Evolutionary conservation across 306 rosid genomes (phyloP).

Genomic region (Comarum palustre): DNA sequence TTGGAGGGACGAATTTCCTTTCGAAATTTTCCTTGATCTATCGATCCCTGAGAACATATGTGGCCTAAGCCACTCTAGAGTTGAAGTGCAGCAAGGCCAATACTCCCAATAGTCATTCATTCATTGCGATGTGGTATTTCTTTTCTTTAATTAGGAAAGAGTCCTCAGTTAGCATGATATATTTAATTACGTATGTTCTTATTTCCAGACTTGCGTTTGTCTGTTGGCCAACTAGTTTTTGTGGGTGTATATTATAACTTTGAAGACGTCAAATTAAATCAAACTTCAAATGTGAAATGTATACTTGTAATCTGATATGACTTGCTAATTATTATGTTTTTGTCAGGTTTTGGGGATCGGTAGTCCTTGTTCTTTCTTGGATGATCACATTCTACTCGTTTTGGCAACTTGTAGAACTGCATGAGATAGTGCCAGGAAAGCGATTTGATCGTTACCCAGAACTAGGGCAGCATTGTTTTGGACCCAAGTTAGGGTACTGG

Average conservation of each 20-base stretch:
- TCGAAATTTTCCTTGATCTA: no score
- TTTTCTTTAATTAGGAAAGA: no score
- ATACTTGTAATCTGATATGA: background rate
- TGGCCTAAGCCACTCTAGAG: no score
- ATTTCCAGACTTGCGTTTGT: no score
- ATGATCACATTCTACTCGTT: constrained; percentile 54
- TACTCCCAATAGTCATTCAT: no score
- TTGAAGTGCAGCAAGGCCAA: no score
- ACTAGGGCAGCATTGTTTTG: constrained; percentile 48
- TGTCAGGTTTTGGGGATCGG: constrained; percentile 44
- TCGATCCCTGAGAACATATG: no score
- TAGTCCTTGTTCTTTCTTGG: constrained; percentile 43
- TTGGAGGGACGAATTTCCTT: no score
- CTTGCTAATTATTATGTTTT: background rate
- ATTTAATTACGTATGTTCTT: no score
- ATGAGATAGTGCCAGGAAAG: constrained; percentile 46
- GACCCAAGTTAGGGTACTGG: constrained; percentile 48
- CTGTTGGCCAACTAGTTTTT: no score
- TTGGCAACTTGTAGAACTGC: constrained; percentile 58
- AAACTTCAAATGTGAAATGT: background rate
- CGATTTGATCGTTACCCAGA: constrained; percentile 60
- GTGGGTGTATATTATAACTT: background rate
- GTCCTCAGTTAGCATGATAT: no score
- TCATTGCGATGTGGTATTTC: no score
- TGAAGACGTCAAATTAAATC: background rate